These are phyloP conservation scores for Stephania cephalantha DNA, from an alignment of 164 flowering plant species.

Conservation along the genomic window DNA sequence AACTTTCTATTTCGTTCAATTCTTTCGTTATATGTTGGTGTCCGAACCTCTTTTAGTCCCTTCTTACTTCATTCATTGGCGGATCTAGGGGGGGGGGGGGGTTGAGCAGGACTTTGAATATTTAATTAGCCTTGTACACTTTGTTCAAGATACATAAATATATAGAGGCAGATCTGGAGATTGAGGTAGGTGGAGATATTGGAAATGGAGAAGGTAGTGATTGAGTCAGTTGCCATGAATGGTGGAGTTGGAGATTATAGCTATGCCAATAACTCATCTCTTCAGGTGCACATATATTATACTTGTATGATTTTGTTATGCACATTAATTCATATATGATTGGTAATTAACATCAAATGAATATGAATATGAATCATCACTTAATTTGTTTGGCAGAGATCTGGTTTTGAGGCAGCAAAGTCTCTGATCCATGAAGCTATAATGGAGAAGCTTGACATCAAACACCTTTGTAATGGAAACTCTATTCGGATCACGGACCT, in stretches of 20 bases:
- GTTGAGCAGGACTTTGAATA: too few relatives aligned
- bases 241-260: slow-evolving; percentile 1
- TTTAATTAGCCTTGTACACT: too few relatives aligned
- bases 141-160: too few relatives aligned
- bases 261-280: slow-evolving; percentile 5
- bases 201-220: not conserved
- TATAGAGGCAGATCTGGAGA: too few relatives aligned
- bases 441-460: slow-evolving; percentile 5
- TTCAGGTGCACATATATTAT: too few relatives aligned
- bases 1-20: too few relatives aligned
- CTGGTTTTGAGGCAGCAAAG: slow-evolving; percentile 9
- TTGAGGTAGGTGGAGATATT: too few relatives aligned
- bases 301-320: not conserved
- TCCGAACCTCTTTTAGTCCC: too few relatives aligned
- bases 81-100: too few relatives aligned
- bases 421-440: not conserved
- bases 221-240: not conserved
- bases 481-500: slow-evolving; percentile 27
- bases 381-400: slow-evolving; percentile 11
- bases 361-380: too few relatives aligned
- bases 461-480: not conserved
- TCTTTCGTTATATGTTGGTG: too few relatives aligned
- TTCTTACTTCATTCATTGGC: too few relatives aligned
- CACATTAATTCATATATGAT: not conserved
- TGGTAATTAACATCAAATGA: not conserved